Base-by-base conservation (phyloP, 768 basidiomycete genomes). In the Sporobolomyces pararoseus region DNA sequence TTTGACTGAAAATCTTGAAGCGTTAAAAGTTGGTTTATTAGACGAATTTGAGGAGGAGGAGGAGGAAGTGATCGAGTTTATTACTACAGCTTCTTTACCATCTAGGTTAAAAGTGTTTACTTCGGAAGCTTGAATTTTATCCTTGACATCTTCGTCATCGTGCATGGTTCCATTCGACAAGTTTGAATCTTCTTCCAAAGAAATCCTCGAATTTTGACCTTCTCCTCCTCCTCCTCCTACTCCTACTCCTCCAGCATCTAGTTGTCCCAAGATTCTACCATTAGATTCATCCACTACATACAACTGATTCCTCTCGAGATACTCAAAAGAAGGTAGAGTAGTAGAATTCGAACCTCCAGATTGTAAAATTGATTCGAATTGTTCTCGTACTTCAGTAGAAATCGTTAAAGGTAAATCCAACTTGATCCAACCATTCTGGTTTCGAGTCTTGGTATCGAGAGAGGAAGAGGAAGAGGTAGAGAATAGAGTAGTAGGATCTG, bases 61-160 rank as follows among this genome's bases (percentile, higher is more conserved):
- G 1, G 46, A 35, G 17, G 58, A 27, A 13, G n/a, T 16, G 35
- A 49, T 23, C 23, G 66, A 44, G 32, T 68, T 65, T 42, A 73
- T 69, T 5, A 73, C 71, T 53, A 73, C 71, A 5, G 71, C 59
- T 25, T 68, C 71, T 32, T 66, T 54, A 4, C 60, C 64, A 31
- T 65, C 71, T 16, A 72, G 32, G 37, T 58, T 55, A 50, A 69
- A 34, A 34, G 52, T 23, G 13, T 32, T 52, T 44, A 37, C 16
- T 7, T 32, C 37, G 1, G 12, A 0, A 14, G 16, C 2, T 42
- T 42, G 39, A 42, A 17, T 17, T 42, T 17, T 17, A 42, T 42
- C 17, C 39, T 42, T 7, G 27, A 2, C 21, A 35, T 44, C 55
- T 31, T 3, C 29, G 32, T 29, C 34, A 21, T 72, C 66, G 34